A percentile compares a stretch with the other conserved stretches of the same genome.
phyloP scores from a whole-genome alignment of 2,329 filamentous ascomycete genomes.

The Neonectria hederae region DNA sequence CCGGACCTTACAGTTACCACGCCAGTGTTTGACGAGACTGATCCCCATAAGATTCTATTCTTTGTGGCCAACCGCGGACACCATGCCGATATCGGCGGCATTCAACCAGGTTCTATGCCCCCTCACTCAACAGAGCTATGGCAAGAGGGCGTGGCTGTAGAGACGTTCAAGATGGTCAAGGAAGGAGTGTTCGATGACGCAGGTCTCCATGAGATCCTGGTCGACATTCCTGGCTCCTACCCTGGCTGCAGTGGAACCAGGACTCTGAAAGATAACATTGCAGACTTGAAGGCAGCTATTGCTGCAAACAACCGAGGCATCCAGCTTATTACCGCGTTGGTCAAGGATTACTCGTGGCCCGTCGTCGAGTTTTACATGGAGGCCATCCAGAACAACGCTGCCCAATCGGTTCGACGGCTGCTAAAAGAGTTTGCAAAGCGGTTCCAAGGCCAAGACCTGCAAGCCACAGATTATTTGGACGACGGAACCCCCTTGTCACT shows the following conservation, averaged over 20 bases:
- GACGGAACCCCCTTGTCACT: slow-evolving; percentile 82
- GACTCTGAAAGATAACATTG: slow-evolving; percentile 83
- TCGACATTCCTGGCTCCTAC: slow-evolving; percentile 78
- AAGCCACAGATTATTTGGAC: slow-evolving; percentile 73
- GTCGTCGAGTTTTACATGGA: slow-evolving; percentile 71
- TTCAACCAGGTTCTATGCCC: slow-evolving; percentile 84
- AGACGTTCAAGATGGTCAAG: slow-evolving; percentile 76
- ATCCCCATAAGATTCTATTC: slow-evolving; percentile 36
- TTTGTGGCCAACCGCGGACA: slow-evolving; percentile 45
- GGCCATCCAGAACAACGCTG: slow-evolving; percentile 54
- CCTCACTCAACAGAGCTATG: slow-evolving; percentile 69
- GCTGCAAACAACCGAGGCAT: slow-evolving; percentile 89
- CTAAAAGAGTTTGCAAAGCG: slow-evolving; percentile 17
- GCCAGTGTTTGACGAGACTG: slow-evolving; percentile 57
- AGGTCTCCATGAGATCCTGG: slow-evolving; percentile 75
- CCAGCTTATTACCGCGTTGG: slow-evolving; percentile 74
- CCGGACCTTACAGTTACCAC: slow-evolving; percentile 66
- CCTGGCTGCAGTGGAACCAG: slow-evolving; percentile 81
- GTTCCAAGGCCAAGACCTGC: slow-evolving; percentile 11
- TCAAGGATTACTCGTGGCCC: slow-evolving; percentile 76
- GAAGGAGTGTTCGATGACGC: slow-evolving; percentile 82
- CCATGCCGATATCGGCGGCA: slow-evolving; percentile 71
- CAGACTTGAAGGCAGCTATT: slow-evolving; percentile 86
- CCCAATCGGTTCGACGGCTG: slow-evolving; percentile 32
- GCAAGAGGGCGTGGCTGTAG: slow-evolving; percentile 72